Evolutionary conservation across 192 early-diverging fungal genomes (phyloP).

Genomic region (Entophlyctis helioformis): DNA sequence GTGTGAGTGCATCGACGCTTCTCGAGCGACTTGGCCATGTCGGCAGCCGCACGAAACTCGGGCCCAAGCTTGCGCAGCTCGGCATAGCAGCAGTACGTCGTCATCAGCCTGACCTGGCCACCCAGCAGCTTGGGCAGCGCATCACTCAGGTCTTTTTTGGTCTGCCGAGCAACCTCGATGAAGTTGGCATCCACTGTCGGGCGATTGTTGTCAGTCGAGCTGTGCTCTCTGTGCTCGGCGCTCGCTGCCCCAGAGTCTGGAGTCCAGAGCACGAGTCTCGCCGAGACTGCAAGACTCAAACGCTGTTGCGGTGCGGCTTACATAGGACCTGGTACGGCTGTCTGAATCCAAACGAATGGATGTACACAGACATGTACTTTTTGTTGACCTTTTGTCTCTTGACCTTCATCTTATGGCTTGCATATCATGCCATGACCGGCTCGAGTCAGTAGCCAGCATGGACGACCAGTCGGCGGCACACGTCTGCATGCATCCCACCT

Average conservation of each 20-base stretch:
- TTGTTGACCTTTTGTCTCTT: constrained; percentile 75
- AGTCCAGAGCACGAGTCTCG: too few relatives aligned
- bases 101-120: constrained; percentile 52
- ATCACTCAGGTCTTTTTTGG: constrained; percentile 51
- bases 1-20: constrained; percentile 68
- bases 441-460: too few relatives aligned
- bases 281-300: too few relatives aligned
- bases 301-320: too few relatives aligned
- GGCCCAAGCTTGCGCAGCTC: constrained; percentile 57
- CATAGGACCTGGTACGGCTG: constrained; percentile 89
- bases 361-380: constrained; percentile 72
- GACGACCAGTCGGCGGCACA: too few relatives aligned
- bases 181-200: constrained; percentile 82
- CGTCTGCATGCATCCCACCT: too few relatives aligned
- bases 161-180: constrained; percentile 48
- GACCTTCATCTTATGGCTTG: too few relatives aligned
- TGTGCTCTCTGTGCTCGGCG: too few relatives aligned
- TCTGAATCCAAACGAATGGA: constrained; percentile 69
- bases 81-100: constrained; percentile 63
- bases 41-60: constrained; percentile 43
- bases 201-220: too few relatives aligned
- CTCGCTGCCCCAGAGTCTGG: too few relatives aligned
- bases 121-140: constrained; percentile 51
- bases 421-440: too few relatives aligned
- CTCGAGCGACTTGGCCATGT: constrained; percentile 59